phyloP scores from a whole-genome alignment of 2,329 filamentous ascomycete genomes.

The Hymenoscyphus albidus region DNA sequence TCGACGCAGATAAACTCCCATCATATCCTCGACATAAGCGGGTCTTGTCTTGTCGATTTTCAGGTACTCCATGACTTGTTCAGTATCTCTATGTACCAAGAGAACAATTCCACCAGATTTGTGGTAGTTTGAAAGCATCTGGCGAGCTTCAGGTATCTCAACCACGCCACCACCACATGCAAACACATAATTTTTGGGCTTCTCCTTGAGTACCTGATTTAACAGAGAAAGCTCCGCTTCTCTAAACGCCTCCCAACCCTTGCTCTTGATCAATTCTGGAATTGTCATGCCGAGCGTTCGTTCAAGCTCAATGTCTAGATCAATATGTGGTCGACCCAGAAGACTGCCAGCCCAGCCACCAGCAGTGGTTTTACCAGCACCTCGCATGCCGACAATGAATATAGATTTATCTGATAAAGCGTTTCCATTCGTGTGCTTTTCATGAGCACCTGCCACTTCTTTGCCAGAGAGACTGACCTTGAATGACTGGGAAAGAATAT shows the following conservation, averaged over 20 bases:
- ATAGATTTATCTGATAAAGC: slow-evolving; percentile 59
- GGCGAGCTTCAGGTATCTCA: slow-evolving; percentile 74
- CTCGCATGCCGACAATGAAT: slow-evolving; percentile 95
- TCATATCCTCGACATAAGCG: slow-evolving; percentile 89
- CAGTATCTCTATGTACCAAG: slow-evolving; percentile 81
- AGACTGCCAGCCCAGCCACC: slow-evolving; percentile 79
- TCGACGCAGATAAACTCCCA: slow-evolving; percentile 82
- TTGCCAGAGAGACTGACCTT: slow-evolving; percentile 71
- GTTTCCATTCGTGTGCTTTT: slow-evolving; percentile 38
- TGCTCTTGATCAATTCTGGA: slow-evolving; percentile 72
- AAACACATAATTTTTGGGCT: slow-evolving; percentile 73
- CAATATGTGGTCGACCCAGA: slow-evolving; percentile 73
- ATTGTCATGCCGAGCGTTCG: slow-evolving; percentile 69
- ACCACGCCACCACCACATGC: slow-evolving; percentile 94
- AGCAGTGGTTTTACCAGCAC: slow-evolving; percentile 92
- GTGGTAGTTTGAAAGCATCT: slow-evolving; percentile 70
- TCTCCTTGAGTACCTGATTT: slow-evolving; percentile 68
- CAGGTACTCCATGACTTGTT: slow-evolving; percentile 83
- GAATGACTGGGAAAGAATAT: slow-evolving; percentile 76
- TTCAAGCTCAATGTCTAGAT: slow-evolving; percentile 87
- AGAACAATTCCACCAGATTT: slow-evolving; percentile 78
- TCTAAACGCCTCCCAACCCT: slow-evolving; percentile 88
- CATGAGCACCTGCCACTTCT: slow-evolving; percentile 41
- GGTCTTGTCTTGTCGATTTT: slow-evolving; percentile 85
- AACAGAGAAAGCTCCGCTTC: slow-evolving; percentile 73